Conservation (phyloP, 768 basidiomycete species). For the Boletus reticulatus region DNA sequence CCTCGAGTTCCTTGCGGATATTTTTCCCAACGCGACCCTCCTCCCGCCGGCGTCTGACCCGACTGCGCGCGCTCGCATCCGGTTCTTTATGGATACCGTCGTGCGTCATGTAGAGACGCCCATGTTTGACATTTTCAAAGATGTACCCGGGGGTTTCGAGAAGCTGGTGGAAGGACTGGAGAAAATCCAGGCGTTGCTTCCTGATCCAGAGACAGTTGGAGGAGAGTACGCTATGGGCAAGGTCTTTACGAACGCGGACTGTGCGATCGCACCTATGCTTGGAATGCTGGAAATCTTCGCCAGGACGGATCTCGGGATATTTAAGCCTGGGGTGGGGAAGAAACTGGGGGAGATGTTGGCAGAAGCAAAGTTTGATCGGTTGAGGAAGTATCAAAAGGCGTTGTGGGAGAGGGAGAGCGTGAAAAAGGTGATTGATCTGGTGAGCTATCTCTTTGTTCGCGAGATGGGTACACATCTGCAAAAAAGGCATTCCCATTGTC, state of each 20-base stretch:
- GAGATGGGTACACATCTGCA: neutral
- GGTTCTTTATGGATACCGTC: constrained; percentile 56
- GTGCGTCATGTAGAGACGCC: constrained; percentile 39
- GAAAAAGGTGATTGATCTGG: constrained; percentile 6
- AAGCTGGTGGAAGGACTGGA: constrained; percentile 2
- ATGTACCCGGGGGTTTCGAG: neutral
- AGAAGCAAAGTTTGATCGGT: constrained; percentile 42
- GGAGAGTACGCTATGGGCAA: constrained; percentile 37
- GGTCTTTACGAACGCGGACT: constrained; percentile 62
- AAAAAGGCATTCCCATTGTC: too few species aligned
- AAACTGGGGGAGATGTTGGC: constrained; percentile 41
- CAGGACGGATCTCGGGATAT: constrained; percentile 46
- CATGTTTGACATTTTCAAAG: constrained; percentile 31
- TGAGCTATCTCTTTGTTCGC: neutral
- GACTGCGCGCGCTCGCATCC: constrained; percentile 50
- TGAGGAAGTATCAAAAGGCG: constrained; percentile 47
- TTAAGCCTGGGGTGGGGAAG: constrained; percentile 32
- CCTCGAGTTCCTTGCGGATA: constrained; percentile 65
- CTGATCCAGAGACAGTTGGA: constrained; percentile 37
- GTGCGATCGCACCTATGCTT: constrained; percentile 55
- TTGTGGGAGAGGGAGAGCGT: constrained; percentile 40
- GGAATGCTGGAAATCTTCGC: constrained; percentile 40
- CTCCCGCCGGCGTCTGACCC: constrained; percentile 48
- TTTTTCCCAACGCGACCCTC: constrained; percentile 45
- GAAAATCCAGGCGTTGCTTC: constrained; percentile 9